Percentiles rank a stretch among this genome's conserved stretches.
Evolutionary conservation across 176 grass and related monocot genomes (phyloP).

Genomic region (Carex scoparia): DNA sequence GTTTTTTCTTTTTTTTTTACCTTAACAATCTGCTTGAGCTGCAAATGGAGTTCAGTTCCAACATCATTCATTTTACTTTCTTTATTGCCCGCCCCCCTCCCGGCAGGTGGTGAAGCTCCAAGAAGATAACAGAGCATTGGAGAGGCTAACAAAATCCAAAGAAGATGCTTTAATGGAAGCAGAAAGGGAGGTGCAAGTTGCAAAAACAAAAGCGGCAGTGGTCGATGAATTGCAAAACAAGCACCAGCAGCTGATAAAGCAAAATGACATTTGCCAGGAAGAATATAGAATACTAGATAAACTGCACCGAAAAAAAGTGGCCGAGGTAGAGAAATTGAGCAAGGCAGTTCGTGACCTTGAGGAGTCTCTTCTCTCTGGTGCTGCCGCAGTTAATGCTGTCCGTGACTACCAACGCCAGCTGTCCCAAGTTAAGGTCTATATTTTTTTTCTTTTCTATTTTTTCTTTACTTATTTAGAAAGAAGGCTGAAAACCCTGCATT

Average conservation of each 20-base stretch:
- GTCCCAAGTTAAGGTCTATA: slow-evolving; percentile 60
- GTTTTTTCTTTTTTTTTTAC: background rate
- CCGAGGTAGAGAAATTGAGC: slow-evolving; percentile 85
- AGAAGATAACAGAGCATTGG: slow-evolving; percentile 91
- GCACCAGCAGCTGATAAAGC: slow-evolving; percentile 96
- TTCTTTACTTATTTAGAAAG: background rate
- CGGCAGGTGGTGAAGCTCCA: slow-evolving; percentile 83
- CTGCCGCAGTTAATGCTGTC: slow-evolving; percentile 82
- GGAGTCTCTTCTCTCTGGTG: slow-evolving; percentile 90
- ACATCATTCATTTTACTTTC: background rate
- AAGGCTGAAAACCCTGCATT: background rate
- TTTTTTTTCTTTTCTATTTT: background rate
- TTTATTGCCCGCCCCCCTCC: background rate
- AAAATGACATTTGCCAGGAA: slow-evolving; percentile 98
- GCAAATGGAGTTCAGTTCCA: background rate
- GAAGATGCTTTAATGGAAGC: slow-evolving; percentile 89
- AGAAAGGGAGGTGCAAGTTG: slow-evolving; percentile 85
- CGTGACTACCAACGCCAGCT: slow-evolving; percentile 91
- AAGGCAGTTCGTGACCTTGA: slow-evolving; percentile 85
- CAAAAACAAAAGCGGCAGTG: slow-evolving; percentile 85
- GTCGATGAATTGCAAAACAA: slow-evolving; percentile 99
- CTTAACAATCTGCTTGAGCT: background rate
- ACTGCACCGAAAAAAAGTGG: slow-evolving; percentile 84
- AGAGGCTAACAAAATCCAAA: slow-evolving; percentile 91
- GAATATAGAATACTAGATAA: slow-evolving; percentile 96